Conservation (phyloP, 2,329 filamentous ascomycete genomes). For the Pseudogymnoascus sp. region DNA sequence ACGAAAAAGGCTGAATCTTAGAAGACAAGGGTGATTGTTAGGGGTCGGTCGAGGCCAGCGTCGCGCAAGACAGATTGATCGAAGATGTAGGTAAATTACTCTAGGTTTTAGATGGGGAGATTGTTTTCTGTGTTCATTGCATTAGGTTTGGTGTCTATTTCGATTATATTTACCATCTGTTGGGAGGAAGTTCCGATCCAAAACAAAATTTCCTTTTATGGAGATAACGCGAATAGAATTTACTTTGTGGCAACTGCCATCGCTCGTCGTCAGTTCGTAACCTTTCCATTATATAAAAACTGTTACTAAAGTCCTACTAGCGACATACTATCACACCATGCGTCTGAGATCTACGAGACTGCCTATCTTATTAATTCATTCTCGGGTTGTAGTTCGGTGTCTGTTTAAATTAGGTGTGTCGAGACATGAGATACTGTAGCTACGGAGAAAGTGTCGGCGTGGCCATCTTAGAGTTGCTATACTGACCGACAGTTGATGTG, state of each 20-base stretch:
- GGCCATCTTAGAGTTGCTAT: too few species aligned
- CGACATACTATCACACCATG: not conserved
- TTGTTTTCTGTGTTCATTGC: not conserved
- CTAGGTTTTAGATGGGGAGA: not conserved
- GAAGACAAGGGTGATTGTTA: not conserved
- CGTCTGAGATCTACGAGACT: not conserved
- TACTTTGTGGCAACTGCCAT: not conserved
- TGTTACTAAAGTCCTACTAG: not conserved
- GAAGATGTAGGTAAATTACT: not conserved
- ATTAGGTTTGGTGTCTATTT: not conserved
- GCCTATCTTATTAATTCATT: not conserved
- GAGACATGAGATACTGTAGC: not conserved
- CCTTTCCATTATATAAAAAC: not conserved
- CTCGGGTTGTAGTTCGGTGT: not conserved
- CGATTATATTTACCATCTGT: not conserved
- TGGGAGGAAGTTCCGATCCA: not conserved
- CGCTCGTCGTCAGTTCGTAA: not conserved
- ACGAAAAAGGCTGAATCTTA: slow-evolving; percentile 33
- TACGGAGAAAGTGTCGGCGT: too few species aligned
- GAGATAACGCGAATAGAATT: not conserved
- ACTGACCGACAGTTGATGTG: too few species aligned
- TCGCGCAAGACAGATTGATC: not conserved
- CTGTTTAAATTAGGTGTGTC: not conserved
- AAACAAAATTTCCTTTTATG: not conserved
- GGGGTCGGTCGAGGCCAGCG: not conserved